A percentile compares a stretch with the other conserved stretches of the same genome.
Conservation (phyloP, 306 rosid genomes). For the Myrica gale region DNA sequence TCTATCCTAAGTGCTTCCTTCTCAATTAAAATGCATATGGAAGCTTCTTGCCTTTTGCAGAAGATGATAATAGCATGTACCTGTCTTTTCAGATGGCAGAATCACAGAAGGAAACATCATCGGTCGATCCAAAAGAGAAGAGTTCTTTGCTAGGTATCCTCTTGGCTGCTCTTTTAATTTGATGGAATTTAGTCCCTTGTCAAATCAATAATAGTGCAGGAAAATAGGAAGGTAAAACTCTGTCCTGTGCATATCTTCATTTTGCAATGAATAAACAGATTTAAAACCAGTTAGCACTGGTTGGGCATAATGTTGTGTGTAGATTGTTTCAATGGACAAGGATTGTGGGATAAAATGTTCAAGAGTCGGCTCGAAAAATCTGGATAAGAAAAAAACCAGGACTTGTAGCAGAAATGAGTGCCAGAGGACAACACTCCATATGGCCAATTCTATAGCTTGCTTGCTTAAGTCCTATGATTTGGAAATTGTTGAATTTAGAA, state of each 20-base stretch:
- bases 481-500: too few relatives aligned
- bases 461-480: constrained; percentile 16
- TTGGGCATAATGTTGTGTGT: not conserved
- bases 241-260: not conserved
- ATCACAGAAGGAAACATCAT: constrained; percentile 51
- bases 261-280: not conserved
- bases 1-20: constrained; percentile 16
- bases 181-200: constrained; percentile 8
- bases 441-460: constrained; percentile 4
- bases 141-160: constrained; percentile 55
- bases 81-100: constrained; percentile 54
- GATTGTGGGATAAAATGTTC: not conserved
- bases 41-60: constrained; percentile 27
- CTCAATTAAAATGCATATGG: constrained; percentile 19
- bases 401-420: not conserved
- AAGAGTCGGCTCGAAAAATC: not conserved
- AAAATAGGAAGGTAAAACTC: not conserved
- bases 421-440: constrained; percentile 2
- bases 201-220: not conserved
- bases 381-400: not conserved
- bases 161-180: constrained; percentile 27
- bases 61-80: constrained; percentile 16
- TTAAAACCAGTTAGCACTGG: not conserved
- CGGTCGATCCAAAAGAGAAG: constrained; percentile 50
- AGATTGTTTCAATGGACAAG: not conserved